Conservation (phyloP, 2,329 filamentous ascomycete species). For the Penicillium polonicum region DNA sequence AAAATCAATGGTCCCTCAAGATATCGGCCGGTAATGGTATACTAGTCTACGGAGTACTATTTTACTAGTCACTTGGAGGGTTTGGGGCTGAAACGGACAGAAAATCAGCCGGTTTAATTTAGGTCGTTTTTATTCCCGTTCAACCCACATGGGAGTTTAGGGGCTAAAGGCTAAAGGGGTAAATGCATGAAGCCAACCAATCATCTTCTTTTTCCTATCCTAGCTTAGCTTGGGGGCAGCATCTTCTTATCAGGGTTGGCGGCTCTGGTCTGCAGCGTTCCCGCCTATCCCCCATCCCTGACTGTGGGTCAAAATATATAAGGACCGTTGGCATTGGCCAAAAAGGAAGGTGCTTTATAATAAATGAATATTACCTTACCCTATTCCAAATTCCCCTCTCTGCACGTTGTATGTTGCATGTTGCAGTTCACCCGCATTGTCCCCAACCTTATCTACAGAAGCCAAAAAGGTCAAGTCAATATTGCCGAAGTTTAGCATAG, state of each 20-base stretch:
- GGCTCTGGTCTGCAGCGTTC: background rate
- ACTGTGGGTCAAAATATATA: background rate
- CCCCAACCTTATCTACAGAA: conserved; percentile 6
- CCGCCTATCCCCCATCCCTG: conserved; percentile 2
- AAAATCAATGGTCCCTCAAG: background rate
- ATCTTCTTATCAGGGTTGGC: background rate
- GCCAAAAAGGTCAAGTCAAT: background rate
- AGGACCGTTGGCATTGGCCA: background rate
- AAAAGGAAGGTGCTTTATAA: background rate
- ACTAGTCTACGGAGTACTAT: background rate
- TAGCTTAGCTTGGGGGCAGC: background rate
- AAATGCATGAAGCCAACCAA: background rate
- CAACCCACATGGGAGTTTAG: background rate
- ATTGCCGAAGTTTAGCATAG: background rate
- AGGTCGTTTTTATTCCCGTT: background rate
- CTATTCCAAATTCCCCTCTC: background rate
- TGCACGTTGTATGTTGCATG: background rate
- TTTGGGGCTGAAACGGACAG: background rate
- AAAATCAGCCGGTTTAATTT: background rate
- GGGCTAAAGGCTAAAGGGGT: background rate
- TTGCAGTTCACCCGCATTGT: conserved; percentile 3
- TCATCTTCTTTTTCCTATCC: background rate
- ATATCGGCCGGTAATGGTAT: background rate
- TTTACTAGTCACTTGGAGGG: background rate
- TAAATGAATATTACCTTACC: background rate